phyloP scores from a whole-genome alignment of 192 early-diverging fungal species.

The Linnemannia hyalina region DNA sequence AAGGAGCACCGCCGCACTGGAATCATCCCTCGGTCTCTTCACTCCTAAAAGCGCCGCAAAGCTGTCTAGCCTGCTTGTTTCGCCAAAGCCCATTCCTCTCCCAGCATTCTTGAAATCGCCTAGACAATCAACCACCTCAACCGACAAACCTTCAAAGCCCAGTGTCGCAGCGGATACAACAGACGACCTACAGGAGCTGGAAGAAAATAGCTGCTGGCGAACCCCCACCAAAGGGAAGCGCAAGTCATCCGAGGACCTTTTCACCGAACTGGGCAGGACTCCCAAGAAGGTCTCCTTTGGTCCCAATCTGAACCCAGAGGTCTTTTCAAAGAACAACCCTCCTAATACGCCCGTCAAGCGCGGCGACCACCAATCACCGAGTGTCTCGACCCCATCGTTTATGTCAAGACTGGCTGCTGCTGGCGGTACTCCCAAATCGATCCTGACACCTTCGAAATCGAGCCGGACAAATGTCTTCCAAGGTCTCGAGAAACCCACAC shows the following conservation, averaged over 20 bases:
- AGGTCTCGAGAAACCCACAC: constrained; percentile 27
- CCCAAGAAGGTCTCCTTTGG: constrained; percentile 65
- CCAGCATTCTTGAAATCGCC: constrained; percentile 43
- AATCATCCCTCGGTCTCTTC: constrained; percentile 41
- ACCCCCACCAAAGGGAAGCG: constrained; percentile 36
- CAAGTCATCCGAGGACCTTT: constrained; percentile 6
- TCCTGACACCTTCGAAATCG: constrained; percentile 32
- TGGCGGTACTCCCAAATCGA: constrained; percentile 19
- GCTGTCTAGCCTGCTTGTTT: constrained; percentile 41
- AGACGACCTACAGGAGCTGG: not conserved
- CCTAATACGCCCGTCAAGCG: constrained; percentile 68
- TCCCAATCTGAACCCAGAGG: constrained; percentile 69
- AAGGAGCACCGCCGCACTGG: constrained; percentile 17
- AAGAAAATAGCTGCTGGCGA: not conserved
- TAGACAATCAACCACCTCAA: not conserved
- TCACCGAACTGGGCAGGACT: constrained; percentile 16
- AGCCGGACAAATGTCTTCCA: constrained; percentile 10
- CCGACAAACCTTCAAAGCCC: constrained; percentile 15
- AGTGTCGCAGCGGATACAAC: not conserved
- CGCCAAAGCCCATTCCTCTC: constrained; percentile 46
- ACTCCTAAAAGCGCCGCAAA: constrained; percentile 48
- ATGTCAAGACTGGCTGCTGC: constrained; percentile 7
- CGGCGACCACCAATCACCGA: constrained; percentile 50
- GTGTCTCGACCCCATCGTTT: constrained; percentile 22
- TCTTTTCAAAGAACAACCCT: constrained; percentile 68